Evolutionary conservation across 2,329 filamentous ascomycete genomes (phyloP), one percentile per base, ranked within the genome.

Genomic region (Ampelomyces quisqualis): DNA sequence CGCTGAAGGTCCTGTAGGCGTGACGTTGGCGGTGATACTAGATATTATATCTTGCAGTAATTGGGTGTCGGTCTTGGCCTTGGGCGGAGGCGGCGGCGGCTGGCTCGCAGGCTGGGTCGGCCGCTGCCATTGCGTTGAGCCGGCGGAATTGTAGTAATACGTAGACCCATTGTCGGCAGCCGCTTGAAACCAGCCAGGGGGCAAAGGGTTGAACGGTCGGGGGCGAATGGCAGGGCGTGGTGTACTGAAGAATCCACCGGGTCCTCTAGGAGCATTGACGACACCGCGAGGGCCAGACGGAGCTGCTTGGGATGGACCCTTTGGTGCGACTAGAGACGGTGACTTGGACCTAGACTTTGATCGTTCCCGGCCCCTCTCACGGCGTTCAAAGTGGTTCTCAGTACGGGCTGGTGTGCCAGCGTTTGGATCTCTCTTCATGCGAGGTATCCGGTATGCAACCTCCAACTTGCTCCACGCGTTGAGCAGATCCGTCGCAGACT

Each of bases 381-480:
- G 71, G 10, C 84, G 78, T 44, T 82, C 80, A 34, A 79, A 78
- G 41, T 86, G 83, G 40, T 86, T 85, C 24, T 59, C 57, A 1
- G 44, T 58, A 6, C 58, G 59, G 19, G 53, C 45, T 18, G 64
- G 62, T 11, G 58, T 57, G 48, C 65, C 67, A 48, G 66, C 79
- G 50, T 82, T 83, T 18, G 85, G 83, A 62, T 91, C 89, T 43
- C 86, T 73, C 72, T 95, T 94, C 72, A 93, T 88, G 42, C 91
- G 82, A 24, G 89, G 89, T 61, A 98, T 98, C 45, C 93, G 84
- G 69, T 97, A 98, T 5, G 83, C 93, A 23, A 94, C 78, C 66
- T 95, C 86, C 34, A 98, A 75, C 57, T 89, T 90, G 64, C 85
- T 86, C 93, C 93, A 98, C 52, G 85, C 84, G 7, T 88, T 81